Evolutionary conservation across 495 filamentous ascomycete species (phyloP), one percentile per base, ranked within the genome.

Genomic region (Penicillium lagena): DNA sequence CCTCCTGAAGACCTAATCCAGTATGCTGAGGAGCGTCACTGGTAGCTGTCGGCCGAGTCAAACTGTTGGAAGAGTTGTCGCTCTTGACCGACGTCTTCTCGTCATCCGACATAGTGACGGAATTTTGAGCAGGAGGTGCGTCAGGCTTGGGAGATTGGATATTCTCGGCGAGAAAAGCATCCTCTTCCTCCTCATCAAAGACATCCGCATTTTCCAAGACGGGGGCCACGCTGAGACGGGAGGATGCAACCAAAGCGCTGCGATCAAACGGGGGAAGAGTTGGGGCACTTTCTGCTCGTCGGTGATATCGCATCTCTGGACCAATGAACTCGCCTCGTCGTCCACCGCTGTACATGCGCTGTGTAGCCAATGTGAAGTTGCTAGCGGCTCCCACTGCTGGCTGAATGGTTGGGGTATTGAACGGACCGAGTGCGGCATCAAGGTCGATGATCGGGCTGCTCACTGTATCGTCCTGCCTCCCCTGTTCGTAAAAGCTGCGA

Each of bases 131-230:
- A n/a, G 44, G 37, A 13, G 37, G 14, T 27, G 45, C 46, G 37
- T 52, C 58, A 11, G 50, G 42, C 34, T 46, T 59, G 17, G 56
- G 62, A n/a, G 59, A 63, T 7, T 67, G 59, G 22, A 22, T 22
- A 32, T 59, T 65, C 7, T 63, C 69, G 28, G 71, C 71, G 39
- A 72, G 36, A 40, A 71, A 75, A 6, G 80, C 80, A 45, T 95
- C 87, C 50, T 94, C 90, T 51, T 96, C 93, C 42, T 98, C 93
- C 63, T 96, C 93, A 59, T 96, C 89, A 49, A 96, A 95, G 6
- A 96, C 93, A 63, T 96, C 93, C 11, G 71, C 73, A 55, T 76
- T 73, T 13, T 84, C 85, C 76, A 89, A 82, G 5, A 80, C 81
- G 0, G 80, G 80, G 51, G 73, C 82, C 52, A 76, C 89, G 29